These are phyloP conservation scores for Pleodorina starrii DNA, from an alignment of 139 green algal genomes.

Conservation along the genomic window DNA sequence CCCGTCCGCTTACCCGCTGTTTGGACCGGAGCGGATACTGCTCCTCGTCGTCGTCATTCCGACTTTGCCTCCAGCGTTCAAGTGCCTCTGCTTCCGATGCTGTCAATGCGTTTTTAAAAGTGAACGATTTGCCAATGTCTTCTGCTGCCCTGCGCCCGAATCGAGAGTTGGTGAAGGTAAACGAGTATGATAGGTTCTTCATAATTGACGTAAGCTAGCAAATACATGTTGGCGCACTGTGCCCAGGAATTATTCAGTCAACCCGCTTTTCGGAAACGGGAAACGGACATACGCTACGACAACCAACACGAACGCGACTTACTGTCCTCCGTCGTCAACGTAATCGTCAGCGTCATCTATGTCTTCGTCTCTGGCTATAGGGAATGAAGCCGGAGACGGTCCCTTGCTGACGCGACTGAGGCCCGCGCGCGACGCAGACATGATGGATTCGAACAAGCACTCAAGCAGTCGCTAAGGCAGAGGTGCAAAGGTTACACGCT, in stretches of 20 bases:
- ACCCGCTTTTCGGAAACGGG: background rate
- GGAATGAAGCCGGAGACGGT: background rate
- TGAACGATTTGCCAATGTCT: slow-evolving; percentile 36
- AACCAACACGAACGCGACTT: background rate
- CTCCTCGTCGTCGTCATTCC: slow-evolving; percentile 32
- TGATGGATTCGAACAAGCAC: background rate
- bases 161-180: background rate
- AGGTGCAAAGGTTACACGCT: too few relatives aligned
- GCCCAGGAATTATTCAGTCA: background rate
- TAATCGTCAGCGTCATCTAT: background rate
- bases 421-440: background rate
- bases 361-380: background rate
- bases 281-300: background rate
- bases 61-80: background rate
- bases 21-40: background rate
- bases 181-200: background rate
- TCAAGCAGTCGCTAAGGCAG: too few relatives aligned
- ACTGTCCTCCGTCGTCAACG: slow-evolving; percentile 17
- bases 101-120: background rate
- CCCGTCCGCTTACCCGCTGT: background rate
- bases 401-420: background rate
- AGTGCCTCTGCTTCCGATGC: background rate
- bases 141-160: slow-evolving; percentile 17
- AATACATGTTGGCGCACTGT: background rate
- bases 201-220: background rate